Evolutionary conservation across 1,139 yeast genomes (phyloP), one percentile per base, ranked within the genome.

Genomic region (Pichia sp.): DNA sequence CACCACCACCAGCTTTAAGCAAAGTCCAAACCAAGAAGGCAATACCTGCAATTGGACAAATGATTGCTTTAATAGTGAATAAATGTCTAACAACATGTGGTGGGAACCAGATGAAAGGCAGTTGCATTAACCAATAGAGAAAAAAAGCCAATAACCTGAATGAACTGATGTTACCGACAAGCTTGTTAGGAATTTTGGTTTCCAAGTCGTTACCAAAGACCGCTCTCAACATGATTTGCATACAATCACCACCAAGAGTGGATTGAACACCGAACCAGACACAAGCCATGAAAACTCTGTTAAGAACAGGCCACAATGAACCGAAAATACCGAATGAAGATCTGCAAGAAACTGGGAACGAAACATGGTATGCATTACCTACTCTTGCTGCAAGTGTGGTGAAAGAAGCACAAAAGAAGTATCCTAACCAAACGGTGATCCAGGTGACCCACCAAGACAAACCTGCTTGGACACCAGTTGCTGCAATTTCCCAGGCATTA

Each of bases 11-110:
- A 36, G 64, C 64, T 26, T 59, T 60, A 8, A 46, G 50, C 7
- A 50, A 49, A 39, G 55, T 52, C 38, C 61, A 55, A 42, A 55
- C 58, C 11, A 53, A 47, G 29, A 56, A 50, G 0, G 79, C 84
- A 53, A 72, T 64, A 26, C 75, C 74, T 11, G 72, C 67, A 47
- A 65, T 61, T 46, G 71, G 69, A 43, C 68, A 61, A 7, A 61
- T 57, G n/a, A 61, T 47, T 41, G 71, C 68, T 27, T 73, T 63
- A 38, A 58, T 44, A 36, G 68, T 68, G 47, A 69, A 55, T n/a
- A 65, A 58, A 37, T 55, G 56, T 51, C 70, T 67, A 52, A 69
- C 61, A 35, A 60, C 64, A 46, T 64, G 61, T 27, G 58, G 58
- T 33, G 51, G 55, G 39, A 51, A 41, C 27, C 46, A 54, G 50